A percentile compares a stretch with the other conserved stretches of the same genome.
phyloP scores from a whole-genome alignment of 345 rosid genomes.

The Bretschneidera sinensis region DNA sequence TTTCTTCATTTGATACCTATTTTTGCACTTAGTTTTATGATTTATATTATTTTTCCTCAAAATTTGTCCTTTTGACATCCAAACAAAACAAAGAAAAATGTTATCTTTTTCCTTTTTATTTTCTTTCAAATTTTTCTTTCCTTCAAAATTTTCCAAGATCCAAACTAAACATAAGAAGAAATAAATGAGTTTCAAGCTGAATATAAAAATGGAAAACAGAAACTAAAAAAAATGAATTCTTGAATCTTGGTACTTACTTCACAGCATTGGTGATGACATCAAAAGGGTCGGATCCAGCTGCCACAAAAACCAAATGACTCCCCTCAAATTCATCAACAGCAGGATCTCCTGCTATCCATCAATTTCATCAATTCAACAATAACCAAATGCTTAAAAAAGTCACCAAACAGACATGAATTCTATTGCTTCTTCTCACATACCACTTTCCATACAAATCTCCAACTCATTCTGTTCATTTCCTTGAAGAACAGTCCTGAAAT shows the following conservation, averaged over 20 bases:
- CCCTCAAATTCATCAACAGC: conserved; percentile 52
- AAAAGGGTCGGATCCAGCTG: conserved; percentile 59
- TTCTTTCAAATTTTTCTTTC: too few species aligned
- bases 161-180: too few species aligned
- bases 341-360: conserved; percentile 48
- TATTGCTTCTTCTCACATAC: conserved; percentile 15
- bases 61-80: too few species aligned
- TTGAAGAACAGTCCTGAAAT: conserved; percentile 65
- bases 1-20: too few species aligned
- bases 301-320: conserved; percentile 49
- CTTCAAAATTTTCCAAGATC: too few species aligned
- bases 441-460: conserved; percentile 70
- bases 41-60: too few species aligned
- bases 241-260: conserved; percentile 29
- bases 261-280: conserved; percentile 57
- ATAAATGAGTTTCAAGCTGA: too few species aligned
- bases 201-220: too few species aligned
- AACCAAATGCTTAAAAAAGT: too few species aligned
- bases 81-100: too few species aligned
- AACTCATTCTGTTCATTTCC: conserved; percentile 53
- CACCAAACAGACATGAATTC: background rate
- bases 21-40: too few species aligned
- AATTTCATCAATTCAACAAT: background rate
- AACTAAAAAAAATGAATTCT: background rate
- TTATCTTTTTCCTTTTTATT: too few species aligned